Evolutionary conservation across 176 grass and related monocot genomes (phyloP).

Genomic region (Zoysia japonica): DNA sequence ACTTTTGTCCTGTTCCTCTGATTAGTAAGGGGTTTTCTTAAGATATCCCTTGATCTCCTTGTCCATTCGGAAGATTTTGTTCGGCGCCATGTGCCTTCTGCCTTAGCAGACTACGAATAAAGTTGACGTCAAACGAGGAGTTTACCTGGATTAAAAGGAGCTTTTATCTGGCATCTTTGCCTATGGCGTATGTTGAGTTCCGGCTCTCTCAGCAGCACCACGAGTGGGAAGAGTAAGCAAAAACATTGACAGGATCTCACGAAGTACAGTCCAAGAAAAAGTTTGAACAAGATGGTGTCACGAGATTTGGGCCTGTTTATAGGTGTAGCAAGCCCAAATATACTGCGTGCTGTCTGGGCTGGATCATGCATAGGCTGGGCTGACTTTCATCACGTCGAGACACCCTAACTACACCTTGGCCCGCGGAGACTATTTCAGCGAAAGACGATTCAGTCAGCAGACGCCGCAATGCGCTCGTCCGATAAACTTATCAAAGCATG

Average conservation of each 20-base stretch:
- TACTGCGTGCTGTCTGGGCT: too few species aligned
- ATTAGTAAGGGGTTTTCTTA: conserved; percentile 34
- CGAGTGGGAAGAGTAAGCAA: not conserved
- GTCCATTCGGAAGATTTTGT: conserved; percentile 18
- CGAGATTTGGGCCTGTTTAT: not conserved
- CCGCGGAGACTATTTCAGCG: too few species aligned
- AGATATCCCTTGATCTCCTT: conserved; percentile 35
- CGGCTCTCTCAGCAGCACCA: not conserved
- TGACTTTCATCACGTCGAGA: too few species aligned
- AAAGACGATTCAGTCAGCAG: too few species aligned
- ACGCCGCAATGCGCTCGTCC: too few species aligned
- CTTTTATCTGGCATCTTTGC: not conserved
- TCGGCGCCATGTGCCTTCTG: not conserved
- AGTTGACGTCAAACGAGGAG: conserved; percentile 7
- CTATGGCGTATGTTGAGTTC: not conserved
- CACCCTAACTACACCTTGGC: too few species aligned
- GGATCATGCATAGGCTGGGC: too few species aligned
- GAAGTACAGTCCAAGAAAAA: not conserved
- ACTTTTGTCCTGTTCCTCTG: conserved; percentile 36
- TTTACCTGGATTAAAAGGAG: not conserved
- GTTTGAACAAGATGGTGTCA: not conserved
- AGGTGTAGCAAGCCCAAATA: too few species aligned
- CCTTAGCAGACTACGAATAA: not conserved
- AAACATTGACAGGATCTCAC: not conserved
- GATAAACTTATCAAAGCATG: too few species aligned